phyloP scores from a whole-genome alignment of 148 eudicot genomes.

The Amaranthus palmeri region DNA sequence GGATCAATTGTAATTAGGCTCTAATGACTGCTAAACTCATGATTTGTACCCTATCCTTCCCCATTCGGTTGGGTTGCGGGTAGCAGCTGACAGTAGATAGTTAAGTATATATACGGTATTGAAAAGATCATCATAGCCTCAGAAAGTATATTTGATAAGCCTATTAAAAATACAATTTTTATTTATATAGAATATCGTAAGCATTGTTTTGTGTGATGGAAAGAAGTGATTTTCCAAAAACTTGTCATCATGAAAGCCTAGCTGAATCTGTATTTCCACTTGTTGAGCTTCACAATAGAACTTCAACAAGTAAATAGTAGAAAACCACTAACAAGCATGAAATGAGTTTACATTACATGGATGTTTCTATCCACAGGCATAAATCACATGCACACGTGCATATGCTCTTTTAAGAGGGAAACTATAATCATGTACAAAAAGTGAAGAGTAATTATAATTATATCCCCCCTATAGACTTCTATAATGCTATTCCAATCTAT shows the following conservation, averaged over 20 bases:
- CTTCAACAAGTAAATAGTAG: not conserved
- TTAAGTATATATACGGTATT: not conserved
- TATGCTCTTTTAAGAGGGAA: not conserved
- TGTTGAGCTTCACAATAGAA: not conserved
- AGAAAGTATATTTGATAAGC: not conserved
- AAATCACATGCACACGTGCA: not conserved
- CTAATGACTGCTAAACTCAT: not conserved
- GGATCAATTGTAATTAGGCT: not conserved
- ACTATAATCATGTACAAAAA: not conserved
- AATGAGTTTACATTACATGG: constrained; percentile 6
- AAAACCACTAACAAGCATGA: not conserved
- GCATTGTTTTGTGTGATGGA: not conserved
- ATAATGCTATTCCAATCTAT: not conserved
- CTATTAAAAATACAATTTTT: not conserved
- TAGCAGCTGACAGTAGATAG: not conserved
- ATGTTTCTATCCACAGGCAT: not conserved
- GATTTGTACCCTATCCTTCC: not conserved
- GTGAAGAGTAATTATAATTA: not conserved
- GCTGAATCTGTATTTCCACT: not conserved
- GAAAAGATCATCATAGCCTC: not conserved
- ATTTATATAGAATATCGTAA: not conserved
- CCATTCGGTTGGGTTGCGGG: not conserved
- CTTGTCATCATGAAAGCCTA: not conserved
- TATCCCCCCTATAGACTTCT: not conserved
- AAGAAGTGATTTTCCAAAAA: not conserved